Evolutionary conservation across 805 yeast species (phyloP).

Genomic region (Myxozyma sirexii): DNA sequence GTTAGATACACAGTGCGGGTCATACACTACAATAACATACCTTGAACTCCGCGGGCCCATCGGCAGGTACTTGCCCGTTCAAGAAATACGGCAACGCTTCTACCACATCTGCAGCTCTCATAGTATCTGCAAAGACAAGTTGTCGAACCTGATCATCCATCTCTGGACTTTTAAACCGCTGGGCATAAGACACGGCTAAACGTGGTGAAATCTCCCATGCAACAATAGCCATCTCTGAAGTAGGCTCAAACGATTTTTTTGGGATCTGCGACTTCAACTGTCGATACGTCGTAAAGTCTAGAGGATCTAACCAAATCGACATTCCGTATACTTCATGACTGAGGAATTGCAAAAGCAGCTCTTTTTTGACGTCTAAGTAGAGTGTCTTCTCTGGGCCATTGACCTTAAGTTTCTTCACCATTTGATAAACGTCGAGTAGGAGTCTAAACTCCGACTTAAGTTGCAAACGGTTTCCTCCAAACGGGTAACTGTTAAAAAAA

Average conservation of each 20-base stretch:
- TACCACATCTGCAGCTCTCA: constrained; percentile 57
- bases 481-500: constrained; percentile 62
- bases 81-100: constrained; percentile 60
- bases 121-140: constrained; percentile 59
- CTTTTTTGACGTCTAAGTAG: constrained; percentile 52
- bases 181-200: constrained; percentile 70
- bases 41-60: constrained; percentile 20
- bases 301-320: constrained; percentile 75
- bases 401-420: constrained; percentile 35
- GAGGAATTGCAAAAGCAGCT: constrained; percentile 62
- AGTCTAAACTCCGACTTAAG: constrained; percentile 68
- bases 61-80: constrained; percentile 38
- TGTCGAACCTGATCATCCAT: constrained; percentile 48
- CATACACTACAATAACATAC: background rate
- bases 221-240: constrained; percentile 27
- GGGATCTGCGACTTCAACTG: constrained; percentile 29
- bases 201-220: constrained; percentile 72
- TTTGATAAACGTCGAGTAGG: constrained; percentile 55
- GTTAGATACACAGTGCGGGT: background rate
- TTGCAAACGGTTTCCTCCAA: constrained; percentile 76
- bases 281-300: constrained; percentile 45
- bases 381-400: constrained; percentile 19
- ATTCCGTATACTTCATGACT: constrained; percentile 74
- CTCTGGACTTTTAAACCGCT: constrained; percentile 54
- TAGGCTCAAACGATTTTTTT: constrained; percentile 25